These are phyloP conservation scores for Tuber magnatum DNA, from an alignment of 495 filamentous ascomycete genomes.

Conservation along the genomic window DNA sequence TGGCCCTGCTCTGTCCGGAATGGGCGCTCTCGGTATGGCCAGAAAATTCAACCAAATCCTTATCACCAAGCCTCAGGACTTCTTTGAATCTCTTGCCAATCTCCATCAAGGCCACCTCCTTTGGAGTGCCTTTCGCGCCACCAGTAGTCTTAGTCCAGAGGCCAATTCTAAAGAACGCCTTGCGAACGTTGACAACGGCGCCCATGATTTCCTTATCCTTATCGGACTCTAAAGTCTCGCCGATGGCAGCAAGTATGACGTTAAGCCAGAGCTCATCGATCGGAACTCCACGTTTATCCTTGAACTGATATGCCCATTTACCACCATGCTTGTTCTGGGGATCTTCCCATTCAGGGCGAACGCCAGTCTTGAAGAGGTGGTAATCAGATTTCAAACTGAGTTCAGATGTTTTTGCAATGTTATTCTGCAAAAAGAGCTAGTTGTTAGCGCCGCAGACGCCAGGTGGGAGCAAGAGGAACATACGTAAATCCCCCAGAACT, in stretches of 20 bases:
- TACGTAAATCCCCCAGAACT: slow-evolving; percentile 99
- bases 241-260: slow-evolving; percentile 91
- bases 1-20: slow-evolving; percentile 84
- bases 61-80: slow-evolving; percentile 64
- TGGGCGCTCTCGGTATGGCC: slow-evolving; percentile 92
- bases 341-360: slow-evolving; percentile 98
- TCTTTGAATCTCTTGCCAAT: slow-evolving; percentile 90
- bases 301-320: slow-evolving; percentile 97
- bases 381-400: slow-evolving; percentile 97
- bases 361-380: slow-evolving; percentile 95
- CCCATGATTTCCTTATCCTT: slow-evolving; percentile 98
- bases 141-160: slow-evolving; percentile 44
- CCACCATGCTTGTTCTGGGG: slow-evolving; percentile 96
- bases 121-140: slow-evolving; percentile 14
- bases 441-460: background rate
- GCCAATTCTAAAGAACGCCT: slow-evolving; percentile 93
- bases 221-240: slow-evolving; percentile 91
- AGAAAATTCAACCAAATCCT: slow-evolving; percentile 82
- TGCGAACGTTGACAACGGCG: slow-evolving; percentile 96
- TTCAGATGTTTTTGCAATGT: slow-evolving; percentile 92
- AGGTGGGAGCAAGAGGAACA: slow-evolving; percentile 42
- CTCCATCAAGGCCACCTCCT: slow-evolving; percentile 50
- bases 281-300: slow-evolving; percentile 78
- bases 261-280: slow-evolving; percentile 97
- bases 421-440: slow-evolving; percentile 61